These are phyloP conservation scores for Tolypocladium ovalisporum DNA, from an alignment of 2,329 filamentous ascomycete genomes.

Conservation along the genomic window DNA sequence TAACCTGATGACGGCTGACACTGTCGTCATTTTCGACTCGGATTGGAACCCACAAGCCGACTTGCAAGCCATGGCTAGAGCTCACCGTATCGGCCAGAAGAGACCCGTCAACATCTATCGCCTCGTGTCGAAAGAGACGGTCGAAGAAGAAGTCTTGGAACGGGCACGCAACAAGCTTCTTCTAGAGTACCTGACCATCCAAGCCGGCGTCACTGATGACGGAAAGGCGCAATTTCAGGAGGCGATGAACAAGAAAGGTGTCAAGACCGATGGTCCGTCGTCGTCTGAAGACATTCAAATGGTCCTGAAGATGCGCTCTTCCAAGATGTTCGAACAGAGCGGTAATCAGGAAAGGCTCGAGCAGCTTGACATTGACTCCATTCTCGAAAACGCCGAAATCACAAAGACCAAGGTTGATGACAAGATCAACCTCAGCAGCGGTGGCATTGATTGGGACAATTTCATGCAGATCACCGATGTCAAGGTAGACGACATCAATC, in stretches of 20 bases:
- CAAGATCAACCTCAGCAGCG: slow-evolving; percentile 82
- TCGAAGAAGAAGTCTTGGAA: slow-evolving; percentile 95
- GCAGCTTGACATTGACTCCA: slow-evolving; percentile 93
- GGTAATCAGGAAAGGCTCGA: slow-evolving; percentile 95
- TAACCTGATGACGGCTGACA: slow-evolving; percentile 97
- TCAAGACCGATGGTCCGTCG: slow-evolving; percentile 67
- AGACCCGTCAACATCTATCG: slow-evolving; percentile 94
- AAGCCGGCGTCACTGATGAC: slow-evolving; percentile 92
- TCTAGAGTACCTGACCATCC: slow-evolving; percentile 94
- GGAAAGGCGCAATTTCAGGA: slow-evolving; percentile 68
- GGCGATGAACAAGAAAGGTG: slow-evolving; percentile 68
- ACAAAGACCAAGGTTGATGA: slow-evolving; percentile 94
- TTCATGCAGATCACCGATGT: slow-evolving; percentile 98
- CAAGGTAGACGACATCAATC: slow-evolving; percentile 68
- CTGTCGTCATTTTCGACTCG: slow-evolving; percentile 94
- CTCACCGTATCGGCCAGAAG: slow-evolving; percentile 95
- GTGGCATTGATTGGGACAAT: slow-evolving; percentile 75
- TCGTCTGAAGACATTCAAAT: slow-evolving; percentile 92
- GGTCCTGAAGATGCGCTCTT: slow-evolving; percentile 94
- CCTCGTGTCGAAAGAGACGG: slow-evolving; percentile 93
- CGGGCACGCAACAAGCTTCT: slow-evolving; percentile 95
- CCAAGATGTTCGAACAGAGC: slow-evolving; percentile 97
- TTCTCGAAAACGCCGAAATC: slow-evolving; percentile 92
- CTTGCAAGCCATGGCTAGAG: slow-evolving; percentile 95
- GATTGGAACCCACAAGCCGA: slow-evolving; percentile 99